Base-by-base conservation (phyloP, 768 basidiomycete species). In the Naganishia onofrii region DNA sequence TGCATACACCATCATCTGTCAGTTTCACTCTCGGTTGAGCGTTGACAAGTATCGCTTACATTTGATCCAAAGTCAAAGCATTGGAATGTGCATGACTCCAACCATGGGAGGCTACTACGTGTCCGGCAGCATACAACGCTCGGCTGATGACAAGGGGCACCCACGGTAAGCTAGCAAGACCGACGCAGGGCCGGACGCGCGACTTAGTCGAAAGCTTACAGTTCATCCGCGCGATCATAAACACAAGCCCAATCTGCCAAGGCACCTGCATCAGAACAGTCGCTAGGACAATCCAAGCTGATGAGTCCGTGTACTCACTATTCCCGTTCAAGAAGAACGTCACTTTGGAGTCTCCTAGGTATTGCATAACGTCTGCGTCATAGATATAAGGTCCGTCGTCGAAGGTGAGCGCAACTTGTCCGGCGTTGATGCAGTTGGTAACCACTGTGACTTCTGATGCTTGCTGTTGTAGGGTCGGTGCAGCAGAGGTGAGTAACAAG, bases 291-390 rank as follows among this genome's bases (percentile, higher is more conserved):
- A 54, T 36, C 36, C 36, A 29, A 63, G 38, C 46, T n/a, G n/a
- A n/a, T n/a, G 36, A 28, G 28, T 31, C 34, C 15, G 9, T 23
- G 26, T 21, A 53, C 38, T 63, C 23, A 74, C 80, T 81, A 70
- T 78, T 76, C 17, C 80, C 77, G 63, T 81, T 81, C 34, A 81
- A 70, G 77, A 81, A 81, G 72, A 80, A 81, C 0, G 79, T 80
- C 0, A 72, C 79, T 63, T 79, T 79, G 2, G 38, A 44, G 42
- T 44, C 42, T 17, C 42, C 60, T 5, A 79, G 56, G 7, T 60
- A 71, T 13, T 51, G 26, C 26, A 32, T 32, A 6, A 69, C 31
- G 28, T 52, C 68, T 23, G 34, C 28, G 2, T 69, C 68, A 46
- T 69, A 69, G 6, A 57, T 31, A 32, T 57, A 58, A 2, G 34